These are phyloP conservation scores for Hyaloscypha bicolor DNA, from an alignment of 495 filamentous ascomycete species.

Conservation along the genomic window DNA sequence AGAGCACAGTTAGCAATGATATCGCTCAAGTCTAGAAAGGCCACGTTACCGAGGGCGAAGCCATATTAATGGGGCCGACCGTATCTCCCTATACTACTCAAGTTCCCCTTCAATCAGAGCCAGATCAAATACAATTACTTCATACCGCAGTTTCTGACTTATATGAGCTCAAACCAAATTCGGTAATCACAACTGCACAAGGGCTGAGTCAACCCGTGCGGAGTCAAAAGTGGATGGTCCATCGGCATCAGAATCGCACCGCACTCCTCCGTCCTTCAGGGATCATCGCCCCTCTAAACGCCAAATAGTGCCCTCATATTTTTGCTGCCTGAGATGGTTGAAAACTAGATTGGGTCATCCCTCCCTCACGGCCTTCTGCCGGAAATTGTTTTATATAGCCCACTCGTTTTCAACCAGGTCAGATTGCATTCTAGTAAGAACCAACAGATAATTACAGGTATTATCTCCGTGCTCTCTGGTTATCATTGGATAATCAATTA, in stretches of 20 bases:
- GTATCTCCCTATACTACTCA: not conserved
- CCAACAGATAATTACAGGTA: no score
- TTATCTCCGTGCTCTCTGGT: no score
- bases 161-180: not conserved
- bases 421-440: no score
- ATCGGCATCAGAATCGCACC: not conserved
- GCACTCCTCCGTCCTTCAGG: not conserved
- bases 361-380: no score
- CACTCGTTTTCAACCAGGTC: no score
- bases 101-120: not conserved
- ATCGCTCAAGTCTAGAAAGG: not conserved
- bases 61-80: constrained; percentile 10
- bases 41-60: constrained; percentile 6
- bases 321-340: not conserved
- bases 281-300: not conserved
- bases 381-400: no score
- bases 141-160: not conserved
- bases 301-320: not conserved
- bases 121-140: not conserved
- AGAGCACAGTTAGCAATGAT: constrained; percentile 8
- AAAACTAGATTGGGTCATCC: no score
- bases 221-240: not conserved
- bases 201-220: not conserved
- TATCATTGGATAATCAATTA: no score
- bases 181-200: no score